Evolutionary conservation across 1,284 basidiomycete genomes (phyloP).

Genomic region (Ceratobasidium theobromae): DNA sequence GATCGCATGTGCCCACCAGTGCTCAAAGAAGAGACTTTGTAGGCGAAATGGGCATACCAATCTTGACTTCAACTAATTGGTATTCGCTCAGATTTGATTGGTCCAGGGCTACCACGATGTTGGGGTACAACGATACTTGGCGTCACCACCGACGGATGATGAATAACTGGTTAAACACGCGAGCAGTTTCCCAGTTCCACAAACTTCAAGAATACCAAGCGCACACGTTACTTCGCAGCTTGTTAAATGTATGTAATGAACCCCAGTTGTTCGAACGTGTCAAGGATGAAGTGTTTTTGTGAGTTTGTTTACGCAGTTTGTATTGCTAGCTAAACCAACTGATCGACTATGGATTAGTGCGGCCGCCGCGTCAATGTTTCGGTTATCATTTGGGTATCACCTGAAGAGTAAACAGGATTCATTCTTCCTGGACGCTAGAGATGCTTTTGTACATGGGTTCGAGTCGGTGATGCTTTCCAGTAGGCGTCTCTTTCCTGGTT

Average conservation of each 20-base stretch:
- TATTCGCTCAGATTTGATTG: background rate
- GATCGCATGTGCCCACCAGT: background rate
- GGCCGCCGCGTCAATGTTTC: background rate
- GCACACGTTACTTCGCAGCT: background rate
- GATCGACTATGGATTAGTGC: background rate
- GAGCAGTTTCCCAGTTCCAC: background rate
- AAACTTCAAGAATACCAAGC: background rate
- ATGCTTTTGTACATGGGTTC: background rate
- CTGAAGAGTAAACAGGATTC: background rate
- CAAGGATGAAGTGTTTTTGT: background rate
- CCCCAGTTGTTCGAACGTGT: background rate
- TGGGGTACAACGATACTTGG: background rate
- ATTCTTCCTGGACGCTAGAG: background rate
- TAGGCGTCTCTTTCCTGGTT: background rate
- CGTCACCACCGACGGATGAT: background rate
- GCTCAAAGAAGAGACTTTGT: background rate
- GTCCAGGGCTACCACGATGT: background rate
- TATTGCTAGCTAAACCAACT: background rate
- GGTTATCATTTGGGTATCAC: conserved; percentile 8
- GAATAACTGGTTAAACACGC: background rate
- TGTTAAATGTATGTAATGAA: background rate
- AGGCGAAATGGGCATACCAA: background rate
- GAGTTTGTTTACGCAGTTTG: background rate
- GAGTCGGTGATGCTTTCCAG: background rate
- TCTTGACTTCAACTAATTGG: too few species aligned